Evolutionary conservation across 495 filamentous ascomycete species (phyloP).

Genomic region (Penicillium pancosmium): DNA sequence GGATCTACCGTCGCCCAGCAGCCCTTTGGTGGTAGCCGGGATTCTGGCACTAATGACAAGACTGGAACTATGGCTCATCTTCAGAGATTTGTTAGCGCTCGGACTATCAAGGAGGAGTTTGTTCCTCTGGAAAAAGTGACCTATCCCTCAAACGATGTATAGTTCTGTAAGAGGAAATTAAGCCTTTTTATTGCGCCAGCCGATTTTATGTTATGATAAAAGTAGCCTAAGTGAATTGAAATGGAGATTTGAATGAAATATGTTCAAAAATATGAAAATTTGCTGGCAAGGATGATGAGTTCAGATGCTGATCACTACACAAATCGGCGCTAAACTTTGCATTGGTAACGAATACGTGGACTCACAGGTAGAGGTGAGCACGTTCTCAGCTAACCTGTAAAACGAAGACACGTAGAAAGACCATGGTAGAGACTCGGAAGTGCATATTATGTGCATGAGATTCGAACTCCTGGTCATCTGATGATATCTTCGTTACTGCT

Average conservation of each 20-base stretch:
- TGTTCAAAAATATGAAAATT: too few relatives aligned
- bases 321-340: background rate
- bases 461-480: background rate
- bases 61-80: slow-evolving; percentile 69
- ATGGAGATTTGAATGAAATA: too few relatives aligned
- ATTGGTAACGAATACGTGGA: too few relatives aligned
- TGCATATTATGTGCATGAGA: background rate
- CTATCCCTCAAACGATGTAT: slow-evolving; percentile 68
- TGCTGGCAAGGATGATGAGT: too few relatives aligned
- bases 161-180: background rate
- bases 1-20: slow-evolving; percentile 82
- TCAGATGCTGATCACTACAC: too few relatives aligned
- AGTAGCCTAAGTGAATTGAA: too few relatives aligned
- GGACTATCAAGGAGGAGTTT: slow-evolving; percentile 82
- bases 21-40: slow-evolving; percentile 76
- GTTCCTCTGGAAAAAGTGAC: slow-evolving; percentile 55
- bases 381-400: background rate
- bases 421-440: background rate
- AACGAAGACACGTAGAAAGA: background rate
- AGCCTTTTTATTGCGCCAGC: too few relatives aligned
- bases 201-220: too few relatives aligned
- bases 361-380: background rate
- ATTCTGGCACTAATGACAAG: slow-evolving; percentile 81
- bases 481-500: background rate
- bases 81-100: slow-evolving; percentile 68